Evolutionary conservation across 352 stramenopile genomes (phyloP), one percentile per base, ranked within the genome.

Genomic region (Phytopythium boreale): DNA sequence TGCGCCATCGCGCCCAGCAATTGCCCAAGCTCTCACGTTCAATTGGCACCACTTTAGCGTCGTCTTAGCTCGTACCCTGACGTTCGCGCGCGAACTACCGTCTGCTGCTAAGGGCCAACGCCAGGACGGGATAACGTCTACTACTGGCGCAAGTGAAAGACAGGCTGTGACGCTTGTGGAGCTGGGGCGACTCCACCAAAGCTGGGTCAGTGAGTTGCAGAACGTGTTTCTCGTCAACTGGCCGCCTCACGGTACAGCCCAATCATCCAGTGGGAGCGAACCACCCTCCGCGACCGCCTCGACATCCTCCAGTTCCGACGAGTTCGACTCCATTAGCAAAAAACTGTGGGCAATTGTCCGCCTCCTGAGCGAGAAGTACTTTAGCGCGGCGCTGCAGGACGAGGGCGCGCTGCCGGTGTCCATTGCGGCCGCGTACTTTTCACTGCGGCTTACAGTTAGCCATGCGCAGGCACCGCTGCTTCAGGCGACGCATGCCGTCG

Each of bases 341-440:
- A 80, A 79, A 51, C 24, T 81, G 5, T 76, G 66, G 63, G 46
- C 14, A 7, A 36, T 71, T 47, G 24, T 85, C 20, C 76, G 66
- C 7, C 62, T 72, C 26, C 53, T 80, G 3, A 84, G 79, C 12
- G 81, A 90, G 39, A 90, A 90, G 51, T 84, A 90, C 58, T 90
- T 90, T 47, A 90, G 81, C 31, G 81, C 85, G 4, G 69, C 79
- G 19, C 61, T 84, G 2, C 69, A 70, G 1, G 66, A 70, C 5
- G 79, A 84, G 5, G 43, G 43, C 0, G 49, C 46, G 14, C 44
- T 72, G 7, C 49, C 70, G 0, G 53, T 77, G 0, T 69, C 71
- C 22, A 61, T 77, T 1, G 72, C 85, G 29, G 59, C 74, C 0
- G 72, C 87, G 22, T 77, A 87, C 31, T 83, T 82, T 4, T 67